These are phyloP conservation scores for Prototheca cutis DNA, from an alignment of 163 green algal genomes.

Conservation along the genomic window DNA sequence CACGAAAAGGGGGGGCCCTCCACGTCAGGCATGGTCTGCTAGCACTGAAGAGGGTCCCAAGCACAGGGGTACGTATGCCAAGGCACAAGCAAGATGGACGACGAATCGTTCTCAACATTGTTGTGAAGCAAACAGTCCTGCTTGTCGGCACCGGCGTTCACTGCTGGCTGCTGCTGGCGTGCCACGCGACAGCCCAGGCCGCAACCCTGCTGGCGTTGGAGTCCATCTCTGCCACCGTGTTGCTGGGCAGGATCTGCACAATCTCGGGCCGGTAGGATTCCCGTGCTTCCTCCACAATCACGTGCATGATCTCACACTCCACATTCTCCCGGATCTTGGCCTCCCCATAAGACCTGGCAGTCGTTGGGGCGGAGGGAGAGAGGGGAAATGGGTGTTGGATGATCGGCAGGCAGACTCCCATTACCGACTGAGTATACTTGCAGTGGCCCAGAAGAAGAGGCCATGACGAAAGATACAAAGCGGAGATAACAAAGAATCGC, in stretches of 20 bases:
- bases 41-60: too few relatives aligned
- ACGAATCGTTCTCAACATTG: too few relatives aligned
- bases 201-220: constrained; percentile 67
- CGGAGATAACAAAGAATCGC: too few relatives aligned
- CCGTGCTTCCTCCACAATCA: constrained; percentile 80
- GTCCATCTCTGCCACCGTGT: constrained; percentile 87
- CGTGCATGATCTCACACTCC: constrained; percentile 98
- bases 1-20: too few relatives aligned
- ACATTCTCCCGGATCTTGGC: constrained; percentile 94
- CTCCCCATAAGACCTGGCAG: constrained; percentile 67
- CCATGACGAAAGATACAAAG: too few relatives aligned
- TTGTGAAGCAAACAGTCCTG: too few relatives aligned
- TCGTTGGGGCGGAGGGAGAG: neutral
- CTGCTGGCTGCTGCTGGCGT: too few relatives aligned
- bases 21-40: too few relatives aligned
- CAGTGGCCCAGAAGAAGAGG: neutral
- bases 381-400: neutral
- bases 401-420: too few relatives aligned
- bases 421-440: too few relatives aligned
- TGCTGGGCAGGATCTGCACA: constrained; percentile 68
- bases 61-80: too few relatives aligned
- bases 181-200: constrained; percentile 39
- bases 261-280: constrained; percentile 87
- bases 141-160: neutral
- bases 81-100: too few relatives aligned